phyloP scores from a whole-genome alignment of 2,329 filamentous ascomycete species.

The Penicillium polonicum region DNA sequence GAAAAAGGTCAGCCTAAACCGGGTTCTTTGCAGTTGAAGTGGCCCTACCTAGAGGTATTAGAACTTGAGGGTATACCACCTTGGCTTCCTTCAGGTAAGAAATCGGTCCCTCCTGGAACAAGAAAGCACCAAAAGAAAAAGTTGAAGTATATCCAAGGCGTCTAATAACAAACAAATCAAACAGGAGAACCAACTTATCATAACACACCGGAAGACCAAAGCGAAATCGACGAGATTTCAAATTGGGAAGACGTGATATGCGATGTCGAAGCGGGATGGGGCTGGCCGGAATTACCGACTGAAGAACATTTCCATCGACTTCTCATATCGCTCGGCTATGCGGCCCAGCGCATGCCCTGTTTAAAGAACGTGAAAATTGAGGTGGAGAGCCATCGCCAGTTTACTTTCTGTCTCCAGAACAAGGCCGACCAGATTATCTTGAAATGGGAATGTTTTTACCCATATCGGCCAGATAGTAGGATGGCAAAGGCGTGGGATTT shows the following conservation, averaged over 20 bases:
- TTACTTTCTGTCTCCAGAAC: not conserved
- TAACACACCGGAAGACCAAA: slow-evolving; percentile 4
- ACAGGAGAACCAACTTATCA: slow-evolving; percentile 2
- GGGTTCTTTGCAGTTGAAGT: not conserved
- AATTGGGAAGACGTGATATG: slow-evolving; percentile 5
- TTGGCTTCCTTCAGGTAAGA: slow-evolving; percentile 10
- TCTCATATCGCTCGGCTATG: slow-evolving; percentile 4
- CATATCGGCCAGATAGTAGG: not conserved
- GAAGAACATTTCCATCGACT: slow-evolving; percentile 4
- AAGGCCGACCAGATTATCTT: not conserved
- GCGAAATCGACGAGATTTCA: slow-evolving; percentile 5
- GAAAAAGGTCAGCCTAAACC: not conserved
- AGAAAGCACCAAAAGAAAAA: slow-evolving; percentile 1
- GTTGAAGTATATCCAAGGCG: not conserved
- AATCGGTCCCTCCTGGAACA: not conserved
- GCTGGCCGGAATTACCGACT: not conserved
- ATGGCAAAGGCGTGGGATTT: not conserved
- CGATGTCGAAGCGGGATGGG: slow-evolving; percentile 3
- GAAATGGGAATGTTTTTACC: not conserved
- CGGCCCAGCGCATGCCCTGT: not conserved
- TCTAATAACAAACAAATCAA: not conserved
- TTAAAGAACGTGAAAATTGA: slow-evolving; percentile 1
- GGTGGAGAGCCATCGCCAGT: not conserved
- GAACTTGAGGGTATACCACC: slow-evolving; percentile 3
- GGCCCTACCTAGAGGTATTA: slow-evolving; percentile 5